Evolutionary conservation across 2,329 filamentous ascomycete species (phyloP).

Genomic region (Blumeriella jaapii): DNA sequence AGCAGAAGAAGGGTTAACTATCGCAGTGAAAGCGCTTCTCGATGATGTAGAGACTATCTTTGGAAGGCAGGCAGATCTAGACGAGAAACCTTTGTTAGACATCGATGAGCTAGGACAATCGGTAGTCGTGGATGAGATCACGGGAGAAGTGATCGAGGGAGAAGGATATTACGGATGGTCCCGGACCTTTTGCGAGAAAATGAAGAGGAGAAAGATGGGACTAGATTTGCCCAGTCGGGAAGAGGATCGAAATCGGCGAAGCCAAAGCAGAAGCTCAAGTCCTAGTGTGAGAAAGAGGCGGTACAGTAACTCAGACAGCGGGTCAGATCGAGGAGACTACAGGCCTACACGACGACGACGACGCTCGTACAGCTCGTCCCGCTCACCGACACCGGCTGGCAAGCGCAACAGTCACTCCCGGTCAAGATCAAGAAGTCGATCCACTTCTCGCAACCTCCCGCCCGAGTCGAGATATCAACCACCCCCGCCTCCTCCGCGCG

Average conservation of each 20-base stretch:
- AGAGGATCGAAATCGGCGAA: constrained; percentile 1
- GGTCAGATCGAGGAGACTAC: constrained; percentile 12
- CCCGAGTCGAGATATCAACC: constrained; percentile 5
- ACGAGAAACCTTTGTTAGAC: constrained; percentile 42
- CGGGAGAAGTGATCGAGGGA: constrained; percentile 46
- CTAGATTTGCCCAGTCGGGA: constrained; percentile 10
- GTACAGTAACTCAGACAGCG: constrained; percentile 21
- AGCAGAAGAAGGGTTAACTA: constrained; percentile 52
- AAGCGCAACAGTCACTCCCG: constrained; percentile 11
- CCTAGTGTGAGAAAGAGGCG: constrained; percentile 21
- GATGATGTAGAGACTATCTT: constrained; percentile 60
- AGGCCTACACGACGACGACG: constrained; percentile 18
- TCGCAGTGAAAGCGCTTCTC: constrained; percentile 60
- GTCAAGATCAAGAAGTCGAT: constrained; percentile 16
- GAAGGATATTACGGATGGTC: constrained; percentile 89
- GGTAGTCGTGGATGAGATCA: constrained; percentile 53
- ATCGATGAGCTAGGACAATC: constrained; percentile 67
- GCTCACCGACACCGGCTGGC: constrained; percentile 18
- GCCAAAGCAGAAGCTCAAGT: constrained; percentile 13
- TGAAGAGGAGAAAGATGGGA: constrained; percentile 46
- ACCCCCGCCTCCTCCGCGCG: constrained; percentile 4
- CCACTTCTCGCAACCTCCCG: constrained; percentile 15
- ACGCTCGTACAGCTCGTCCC: constrained; percentile 24
- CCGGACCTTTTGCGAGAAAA: constrained; percentile 64
- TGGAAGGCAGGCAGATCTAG: constrained; percentile 36